phyloP scores from a whole-genome alignment of 2,329 filamentous ascomycete genomes.

The Aspergillus pseudonomiae region DNA sequence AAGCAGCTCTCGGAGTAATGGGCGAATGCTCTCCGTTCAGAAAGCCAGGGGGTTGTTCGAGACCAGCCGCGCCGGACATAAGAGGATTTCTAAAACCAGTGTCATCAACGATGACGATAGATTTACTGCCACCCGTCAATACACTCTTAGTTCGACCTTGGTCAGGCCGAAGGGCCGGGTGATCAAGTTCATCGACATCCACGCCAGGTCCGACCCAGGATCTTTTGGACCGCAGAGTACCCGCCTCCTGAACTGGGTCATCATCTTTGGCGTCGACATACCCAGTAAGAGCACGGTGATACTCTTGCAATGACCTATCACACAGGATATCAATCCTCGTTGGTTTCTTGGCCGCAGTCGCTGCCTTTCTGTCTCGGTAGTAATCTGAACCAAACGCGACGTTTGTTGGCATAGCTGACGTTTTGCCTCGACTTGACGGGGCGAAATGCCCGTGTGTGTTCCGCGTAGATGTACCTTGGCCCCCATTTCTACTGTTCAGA shows the following conservation, averaged over 20 bases:
- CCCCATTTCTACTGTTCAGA: slow-evolving; percentile 63
- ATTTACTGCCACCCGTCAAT: slow-evolving; percentile 81
- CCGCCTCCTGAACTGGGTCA: slow-evolving; percentile 6
- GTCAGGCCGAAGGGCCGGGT: slow-evolving; percentile 11
- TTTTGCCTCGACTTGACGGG: slow-evolving; percentile 40
- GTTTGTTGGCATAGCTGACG: slow-evolving; percentile 47
- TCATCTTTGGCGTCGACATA: slow-evolving; percentile 15
- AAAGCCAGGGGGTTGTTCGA: slow-evolving; percentile 22
- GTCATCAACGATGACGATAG: slow-evolving; percentile 82
- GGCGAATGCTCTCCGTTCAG: slow-evolving; percentile 16
- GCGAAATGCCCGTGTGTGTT: slow-evolving; percentile 38
- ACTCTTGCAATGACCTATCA: slow-evolving; percentile 76
- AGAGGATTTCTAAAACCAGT: slow-evolving; percentile 47
- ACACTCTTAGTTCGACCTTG: slow-evolving; percentile 49
- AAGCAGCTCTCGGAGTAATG: slow-evolving; percentile 19
- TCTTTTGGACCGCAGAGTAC: slow-evolving; percentile 1
- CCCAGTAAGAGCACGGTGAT: slow-evolving; percentile 67
- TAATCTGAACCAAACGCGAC: slow-evolving; percentile 49
- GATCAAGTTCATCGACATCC: not conserved
- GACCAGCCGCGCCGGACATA: slow-evolving; percentile 42
- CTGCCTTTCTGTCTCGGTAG: slow-evolving; percentile 44
- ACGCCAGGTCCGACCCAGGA: slow-evolving; percentile 10
- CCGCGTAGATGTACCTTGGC: slow-evolving; percentile 35
- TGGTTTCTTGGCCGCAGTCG: slow-evolving; percentile 47
- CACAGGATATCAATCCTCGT: slow-evolving; percentile 80